phyloP scores from a whole-genome alignment of 768 basidiomycete genomes.

The Sporobolomyces phaffii region DNA sequence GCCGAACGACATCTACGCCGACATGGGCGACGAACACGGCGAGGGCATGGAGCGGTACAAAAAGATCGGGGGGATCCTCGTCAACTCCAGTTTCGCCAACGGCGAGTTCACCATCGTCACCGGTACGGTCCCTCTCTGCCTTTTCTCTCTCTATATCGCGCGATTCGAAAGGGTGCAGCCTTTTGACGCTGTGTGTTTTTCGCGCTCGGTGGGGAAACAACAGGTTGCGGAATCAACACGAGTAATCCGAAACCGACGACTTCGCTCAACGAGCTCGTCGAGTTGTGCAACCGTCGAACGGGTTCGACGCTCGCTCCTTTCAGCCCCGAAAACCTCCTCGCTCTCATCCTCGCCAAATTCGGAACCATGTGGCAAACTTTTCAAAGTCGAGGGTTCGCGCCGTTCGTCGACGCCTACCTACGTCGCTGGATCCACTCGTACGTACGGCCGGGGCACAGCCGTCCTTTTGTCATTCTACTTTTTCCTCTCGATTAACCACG shows the following conservation, averaged over 20 bases:
- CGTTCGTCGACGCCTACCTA: slow-evolving; percentile 74
- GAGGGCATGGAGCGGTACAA: slow-evolving; percentile 49
- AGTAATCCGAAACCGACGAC: slow-evolving; percentile 73
- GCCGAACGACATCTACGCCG: slow-evolving; percentile 92
- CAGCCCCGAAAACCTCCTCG: slow-evolving; percentile 67
- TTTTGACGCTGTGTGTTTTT: no score
- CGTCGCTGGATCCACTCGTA: slow-evolving; percentile 86
- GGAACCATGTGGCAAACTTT: slow-evolving; percentile 73
- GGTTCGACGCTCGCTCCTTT: slow-evolving; percentile 49
- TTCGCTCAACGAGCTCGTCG: slow-evolving; percentile 67
- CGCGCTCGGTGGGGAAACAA: background rate
- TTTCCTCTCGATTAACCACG: no score
- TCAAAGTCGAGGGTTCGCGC: slow-evolving; percentile 64
- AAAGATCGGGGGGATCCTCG: slow-evolving; percentile 87
- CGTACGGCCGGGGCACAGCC: no score
- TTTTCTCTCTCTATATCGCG: background rate
- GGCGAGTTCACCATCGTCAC: slow-evolving; percentile 70
- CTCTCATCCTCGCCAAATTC: slow-evolving; percentile 68
- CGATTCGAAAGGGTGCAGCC: no score
- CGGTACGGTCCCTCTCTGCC: slow-evolving; percentile 53
- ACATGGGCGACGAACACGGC: slow-evolving; percentile 45
- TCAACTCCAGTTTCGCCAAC: slow-evolving; percentile 75
- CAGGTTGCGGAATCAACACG: slow-evolving; percentile 86
- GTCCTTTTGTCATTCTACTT: no score
- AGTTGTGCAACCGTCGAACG: slow-evolving; percentile 42